Base-by-base conservation (phyloP, 1,139 yeast species). In the Suhomyces panamericanus region DNA sequence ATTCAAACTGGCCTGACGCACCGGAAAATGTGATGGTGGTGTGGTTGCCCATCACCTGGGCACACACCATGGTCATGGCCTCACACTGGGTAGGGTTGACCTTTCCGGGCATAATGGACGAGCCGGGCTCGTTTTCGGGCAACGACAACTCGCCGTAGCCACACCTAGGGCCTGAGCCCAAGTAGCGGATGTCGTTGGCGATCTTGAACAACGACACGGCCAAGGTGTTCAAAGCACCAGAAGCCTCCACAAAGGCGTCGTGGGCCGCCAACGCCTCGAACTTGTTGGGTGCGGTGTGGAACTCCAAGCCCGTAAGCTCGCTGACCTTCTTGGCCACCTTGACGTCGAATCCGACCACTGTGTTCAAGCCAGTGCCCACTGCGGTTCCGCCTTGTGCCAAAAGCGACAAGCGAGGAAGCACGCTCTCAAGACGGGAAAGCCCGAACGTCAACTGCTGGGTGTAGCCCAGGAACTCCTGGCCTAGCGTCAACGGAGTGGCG, bases 311-410 rank as follows among this genome's bases (percentile, higher is more conserved):
- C 43, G 98, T 89, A 67, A 89, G 80, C 57, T 80, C 78, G 48
- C 95, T 69, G 36, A 90, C 95, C 63, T 84, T 80, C 49, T 76
- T 81, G 49, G 96, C 96, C 55, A 93, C 81, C 60, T 86, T 83
- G 56, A 75, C 83, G 61, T 90, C 96, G 66, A 87, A 93, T 15
- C 98, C 98, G 64, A 81, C 80, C 63, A 69, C 85, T 69, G 99
- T 91, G 81, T 93, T 93, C 58, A 93, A 81, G 54, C 99, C 99
- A 47, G 99, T 93, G 59, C 99, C 99, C 47, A 93, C 99, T 49
- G 99, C 99, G 53, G 99, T 93, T 72, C 99, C 99, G 73, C 99
- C 99, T 77, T 93, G 99, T 43, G 99, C 99, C 59, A 93, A 80
- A 63, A 67, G 81, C 62, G 85, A 78, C 66, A 93, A 78, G 67